Conservation (phyloP, 140 eudicot genomes). For the Flaveria floridana region DNA sequence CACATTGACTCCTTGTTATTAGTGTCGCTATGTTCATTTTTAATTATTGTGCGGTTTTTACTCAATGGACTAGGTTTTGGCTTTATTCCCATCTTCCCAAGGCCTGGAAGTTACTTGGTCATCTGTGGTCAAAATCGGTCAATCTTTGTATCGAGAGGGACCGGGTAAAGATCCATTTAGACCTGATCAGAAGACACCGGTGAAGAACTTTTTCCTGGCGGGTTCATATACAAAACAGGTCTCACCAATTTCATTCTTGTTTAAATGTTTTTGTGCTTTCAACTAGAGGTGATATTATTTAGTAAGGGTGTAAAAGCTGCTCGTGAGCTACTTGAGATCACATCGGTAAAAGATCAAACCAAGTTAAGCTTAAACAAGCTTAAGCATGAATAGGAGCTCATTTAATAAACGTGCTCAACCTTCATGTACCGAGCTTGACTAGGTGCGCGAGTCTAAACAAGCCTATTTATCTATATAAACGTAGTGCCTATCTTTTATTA, state of each 20-base stretch:
- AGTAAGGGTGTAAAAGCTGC: not conserved
- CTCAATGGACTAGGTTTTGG: slow-evolving; percentile 57
- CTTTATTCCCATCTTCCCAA: slow-evolving; percentile 85
- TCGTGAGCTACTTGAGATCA: not conserved
- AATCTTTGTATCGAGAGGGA: slow-evolving; percentile 88
- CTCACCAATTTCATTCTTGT: not conserved
- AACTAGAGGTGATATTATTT: not conserved
- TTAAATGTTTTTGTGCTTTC: not conserved
- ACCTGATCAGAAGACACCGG: slow-evolving; percentile 97
- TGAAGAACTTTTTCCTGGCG: slow-evolving; percentile 85
- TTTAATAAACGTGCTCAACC: not conserved
- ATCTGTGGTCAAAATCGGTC: slow-evolving; percentile 89
- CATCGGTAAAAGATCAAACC: not conserved
- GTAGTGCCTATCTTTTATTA: too few relatives aligned
- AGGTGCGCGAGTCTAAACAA: not conserved
- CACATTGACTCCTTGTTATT: not conserved
- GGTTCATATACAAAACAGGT: slow-evolving; percentile 99
- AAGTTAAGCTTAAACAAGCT: not conserved
- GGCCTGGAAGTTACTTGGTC: slow-evolving; percentile 94
- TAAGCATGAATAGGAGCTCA: not conserved
- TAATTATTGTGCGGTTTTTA: not conserved
- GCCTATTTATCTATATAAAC: too few relatives aligned
- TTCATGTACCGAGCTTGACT: not conserved
- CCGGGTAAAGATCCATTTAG: slow-evolving; percentile 98
- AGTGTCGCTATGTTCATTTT: not conserved